Evolutionary conservation across 2,329 filamentous ascomycete genomes (phyloP), one percentile per base, ranked within the genome.

Genomic region (Fusarium cyanostomum): DNA sequence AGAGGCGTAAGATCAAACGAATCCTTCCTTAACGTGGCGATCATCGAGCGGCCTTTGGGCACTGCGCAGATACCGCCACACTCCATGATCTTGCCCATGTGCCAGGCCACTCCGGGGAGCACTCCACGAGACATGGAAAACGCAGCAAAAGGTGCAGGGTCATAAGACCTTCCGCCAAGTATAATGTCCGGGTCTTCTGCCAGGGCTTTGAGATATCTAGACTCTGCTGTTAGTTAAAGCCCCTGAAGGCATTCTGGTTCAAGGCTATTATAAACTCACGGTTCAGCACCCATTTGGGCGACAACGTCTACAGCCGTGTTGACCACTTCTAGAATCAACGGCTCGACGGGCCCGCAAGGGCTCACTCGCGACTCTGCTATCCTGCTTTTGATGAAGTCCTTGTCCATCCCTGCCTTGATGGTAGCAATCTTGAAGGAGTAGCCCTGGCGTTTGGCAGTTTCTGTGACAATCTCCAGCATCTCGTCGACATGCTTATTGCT

Each of bases 1-100:
- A 81, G 58, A 0, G 82, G 81, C 1, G 68, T 72, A 7, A 85
- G 71, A 50, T 83, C 81, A 56, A 85, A 85, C 5, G 80, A 78
- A 27, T 79, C 69, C 8, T 41, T 52, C 1, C 76, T 74, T n/a
- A 83, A 64, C 0, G 76, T 79, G 0, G 79, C 79, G 10, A 78
- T 71, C 31, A 77, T 78, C 5, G 75, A 78, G 1, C 70, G 69
- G 0, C 77, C 75, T 59, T 84, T 85, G 0, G 82, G 82, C 3
- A 75, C 68, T 0, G 80, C 77, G 59, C 81, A 84, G 4, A 76
- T 66, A 5, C 78, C 75, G 1, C 82, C 82, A 34, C 82, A 85
- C 62, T 84, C 82, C 73, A 84, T 77, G 31, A 84, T 80, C 72
- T 86, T 85, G 8, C 83, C 83, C 81, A 85, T 83, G 59, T 84